phyloP scores from a whole-genome alignment of 1,284 basidiomycete genomes.

The Cystobasidium slooffiae region DNA sequence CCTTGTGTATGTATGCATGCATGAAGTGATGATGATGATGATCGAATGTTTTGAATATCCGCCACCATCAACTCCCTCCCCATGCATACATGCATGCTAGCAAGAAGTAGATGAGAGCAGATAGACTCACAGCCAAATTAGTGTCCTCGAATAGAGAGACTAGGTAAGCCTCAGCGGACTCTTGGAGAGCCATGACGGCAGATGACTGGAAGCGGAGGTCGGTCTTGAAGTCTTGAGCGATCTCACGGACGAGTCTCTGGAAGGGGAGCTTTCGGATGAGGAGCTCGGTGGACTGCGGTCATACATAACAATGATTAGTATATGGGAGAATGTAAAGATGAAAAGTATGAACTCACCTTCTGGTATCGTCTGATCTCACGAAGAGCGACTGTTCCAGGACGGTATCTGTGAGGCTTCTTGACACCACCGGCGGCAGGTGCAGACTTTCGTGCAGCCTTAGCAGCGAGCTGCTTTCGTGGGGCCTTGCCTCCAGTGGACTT shows the following conservation, averaged over 20 bases:
- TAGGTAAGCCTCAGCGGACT: constrained; percentile 75
- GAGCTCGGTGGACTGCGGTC: constrained; percentile 73
- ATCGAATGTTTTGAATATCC: constrained; percentile 31
- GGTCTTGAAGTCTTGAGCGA: constrained; percentile 56
- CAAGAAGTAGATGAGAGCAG: too few relatives aligned
- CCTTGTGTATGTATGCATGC: too few relatives aligned
- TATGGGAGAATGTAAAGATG: background rate
- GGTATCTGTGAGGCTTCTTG: constrained; percentile 68
- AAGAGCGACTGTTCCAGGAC: constrained; percentile 64
- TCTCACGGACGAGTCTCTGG: constrained; percentile 52
- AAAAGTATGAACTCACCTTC: constrained; percentile 50
- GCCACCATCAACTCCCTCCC: background rate
- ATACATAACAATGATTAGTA: background rate
- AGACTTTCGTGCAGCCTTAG: constrained; percentile 62
- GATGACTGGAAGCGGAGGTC: constrained; percentile 55
- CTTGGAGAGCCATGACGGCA: constrained; percentile 57
- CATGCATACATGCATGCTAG: background rate
- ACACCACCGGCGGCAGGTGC: constrained; percentile 63
- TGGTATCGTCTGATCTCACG: constrained; percentile 66
- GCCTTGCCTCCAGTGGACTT: constrained; percentile 63
- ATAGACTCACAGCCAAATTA: constrained; percentile 57
- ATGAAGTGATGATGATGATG: constrained; percentile 11
- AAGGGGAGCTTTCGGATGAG: constrained; percentile 81
- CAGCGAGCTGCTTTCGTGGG: constrained; percentile 63
- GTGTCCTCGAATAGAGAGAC: constrained; percentile 78